Percentiles rank a stretch among this genome's conserved stretches.
These are phyloP conservation scores for Bolboschoenoplectus hybrid DNA, from an alignment of 202 grass and related monocot species.

Conservation along the genomic window DNA sequence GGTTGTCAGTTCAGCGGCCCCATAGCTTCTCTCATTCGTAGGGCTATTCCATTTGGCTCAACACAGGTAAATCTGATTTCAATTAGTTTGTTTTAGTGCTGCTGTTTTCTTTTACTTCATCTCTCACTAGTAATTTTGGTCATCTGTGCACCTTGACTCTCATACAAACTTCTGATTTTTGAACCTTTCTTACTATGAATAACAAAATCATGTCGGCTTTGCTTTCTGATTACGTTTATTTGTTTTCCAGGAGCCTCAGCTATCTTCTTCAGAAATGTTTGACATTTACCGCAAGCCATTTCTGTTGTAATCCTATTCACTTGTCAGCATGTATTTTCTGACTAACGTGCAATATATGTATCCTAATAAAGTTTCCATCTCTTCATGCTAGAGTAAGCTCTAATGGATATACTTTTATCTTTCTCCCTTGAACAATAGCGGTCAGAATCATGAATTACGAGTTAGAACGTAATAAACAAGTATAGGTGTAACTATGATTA, in stretches of 20 bases:
- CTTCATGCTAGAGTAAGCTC: not conserved
- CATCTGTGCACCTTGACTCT: not conserved
- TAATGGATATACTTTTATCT: not conserved
- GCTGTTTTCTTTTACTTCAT: constrained; percentile 34
- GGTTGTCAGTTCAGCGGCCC: constrained; percentile 51
- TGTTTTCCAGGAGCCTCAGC: constrained; percentile 75
- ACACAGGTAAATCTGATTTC: constrained; percentile 55
- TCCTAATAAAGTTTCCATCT: not conserved
- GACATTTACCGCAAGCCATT: constrained; percentile 85
- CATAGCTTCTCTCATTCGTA: constrained; percentile 70
- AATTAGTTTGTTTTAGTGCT: constrained; percentile 42
- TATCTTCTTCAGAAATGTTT: constrained; percentile 77
- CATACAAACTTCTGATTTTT: not conserved
- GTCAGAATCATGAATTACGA: not conserved
- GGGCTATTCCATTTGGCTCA: constrained; percentile 57
- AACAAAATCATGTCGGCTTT: not conserved
- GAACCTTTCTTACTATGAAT: not conserved
- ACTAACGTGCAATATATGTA: not conserved
- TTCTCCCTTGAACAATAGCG: not conserved
- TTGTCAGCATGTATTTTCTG: constrained; percentile 1
- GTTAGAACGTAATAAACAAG: not conserved
- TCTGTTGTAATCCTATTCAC: constrained; percentile 53
- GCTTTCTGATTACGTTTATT: not conserved
- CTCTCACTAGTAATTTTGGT: not conserved
- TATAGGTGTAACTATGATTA: not conserved